phyloP scores from a whole-genome alignment of 495 filamentous ascomycete genomes.

The Neurospora sp. region DNA sequence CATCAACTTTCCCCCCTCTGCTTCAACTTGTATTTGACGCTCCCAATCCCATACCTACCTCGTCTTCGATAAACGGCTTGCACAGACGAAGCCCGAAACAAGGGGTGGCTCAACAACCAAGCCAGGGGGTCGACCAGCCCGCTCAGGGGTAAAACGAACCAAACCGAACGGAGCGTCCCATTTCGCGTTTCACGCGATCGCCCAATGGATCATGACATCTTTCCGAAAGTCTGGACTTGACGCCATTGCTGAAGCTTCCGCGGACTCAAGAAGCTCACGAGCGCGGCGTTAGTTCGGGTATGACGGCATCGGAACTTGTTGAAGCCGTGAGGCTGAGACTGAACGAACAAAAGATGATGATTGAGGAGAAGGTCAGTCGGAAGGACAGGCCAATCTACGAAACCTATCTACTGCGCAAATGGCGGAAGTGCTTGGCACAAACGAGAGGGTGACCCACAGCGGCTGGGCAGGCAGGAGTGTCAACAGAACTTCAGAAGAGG shows the following conservation, averaged over 20 bases:
- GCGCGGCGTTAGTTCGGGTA: not conserved
- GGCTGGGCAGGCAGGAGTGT: not conserved
- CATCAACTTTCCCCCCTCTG: not conserved
- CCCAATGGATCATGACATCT: not conserved
- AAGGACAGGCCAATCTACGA: too few species aligned
- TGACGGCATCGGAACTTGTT: not conserved
- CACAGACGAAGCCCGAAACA: not conserved
- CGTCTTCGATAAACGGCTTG: not conserved
- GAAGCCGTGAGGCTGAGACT: not conserved
- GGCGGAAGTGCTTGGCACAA: not conserved
- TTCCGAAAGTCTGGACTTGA: not conserved
- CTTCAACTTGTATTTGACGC: not conserved
- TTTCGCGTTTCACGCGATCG: not conserved
- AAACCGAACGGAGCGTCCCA: not conserved
- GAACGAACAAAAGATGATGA: too few species aligned
- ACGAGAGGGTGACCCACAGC: not conserved
- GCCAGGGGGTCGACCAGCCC: not conserved
- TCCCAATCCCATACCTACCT: not conserved
- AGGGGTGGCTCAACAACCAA: not conserved
- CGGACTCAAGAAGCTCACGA: not conserved
- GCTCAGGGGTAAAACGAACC: not conserved
- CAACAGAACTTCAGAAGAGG: not conserved
- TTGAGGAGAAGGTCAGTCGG: too few species aligned
- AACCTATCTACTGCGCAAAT: not conserved
- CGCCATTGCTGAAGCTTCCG: not conserved